Percentiles rank a stretch among this genome's conserved stretches.
Conservation (phyloP, 768 basidiomycete species). For the Suillus alpinus region DNA sequence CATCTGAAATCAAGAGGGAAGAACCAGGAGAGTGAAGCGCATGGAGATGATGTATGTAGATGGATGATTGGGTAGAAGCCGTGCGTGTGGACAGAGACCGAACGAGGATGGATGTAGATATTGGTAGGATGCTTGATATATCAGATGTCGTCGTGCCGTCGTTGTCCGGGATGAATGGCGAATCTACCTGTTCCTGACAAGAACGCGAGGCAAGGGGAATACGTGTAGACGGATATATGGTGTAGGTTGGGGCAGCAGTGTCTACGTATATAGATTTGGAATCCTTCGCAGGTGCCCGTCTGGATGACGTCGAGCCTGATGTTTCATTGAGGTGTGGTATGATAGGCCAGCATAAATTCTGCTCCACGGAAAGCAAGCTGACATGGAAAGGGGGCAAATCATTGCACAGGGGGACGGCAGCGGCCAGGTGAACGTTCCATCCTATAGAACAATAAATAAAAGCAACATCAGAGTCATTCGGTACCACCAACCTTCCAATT, state of each 20-base stretch:
- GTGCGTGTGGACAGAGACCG: constrained; percentile 46
- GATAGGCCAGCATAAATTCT: constrained; percentile 59
- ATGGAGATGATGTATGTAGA: constrained; percentile 63
- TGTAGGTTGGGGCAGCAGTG: constrained; percentile 45
- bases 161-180: constrained; percentile 33
- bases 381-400: constrained; percentile 57
- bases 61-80: constrained; percentile 42
- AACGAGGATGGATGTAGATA: constrained; percentile 57
- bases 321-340: constrained; percentile 29
- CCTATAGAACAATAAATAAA: constrained; percentile 39
- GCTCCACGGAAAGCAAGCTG: constrained; percentile 58
- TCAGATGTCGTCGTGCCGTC: constrained; percentile 22
- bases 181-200: constrained; percentile 21
- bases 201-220: constrained; percentile 43
- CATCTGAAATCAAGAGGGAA: constrained; percentile 31
- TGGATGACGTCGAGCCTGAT: constrained; percentile 23
- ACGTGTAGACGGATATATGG: constrained; percentile 40
- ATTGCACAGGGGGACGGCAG: constrained; percentile 33
- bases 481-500: constrained; percentile 59
- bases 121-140: constrained; percentile 48
- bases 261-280: constrained; percentile 33
- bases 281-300: constrained; percentile 30
- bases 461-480: constrained; percentile 4
- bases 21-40: constrained; percentile 42
- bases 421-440: constrained; percentile 58